Base-by-base conservation (phyloP, 2,329 filamentous ascomycete species). In the Aspergillus ochraceus region DNA sequence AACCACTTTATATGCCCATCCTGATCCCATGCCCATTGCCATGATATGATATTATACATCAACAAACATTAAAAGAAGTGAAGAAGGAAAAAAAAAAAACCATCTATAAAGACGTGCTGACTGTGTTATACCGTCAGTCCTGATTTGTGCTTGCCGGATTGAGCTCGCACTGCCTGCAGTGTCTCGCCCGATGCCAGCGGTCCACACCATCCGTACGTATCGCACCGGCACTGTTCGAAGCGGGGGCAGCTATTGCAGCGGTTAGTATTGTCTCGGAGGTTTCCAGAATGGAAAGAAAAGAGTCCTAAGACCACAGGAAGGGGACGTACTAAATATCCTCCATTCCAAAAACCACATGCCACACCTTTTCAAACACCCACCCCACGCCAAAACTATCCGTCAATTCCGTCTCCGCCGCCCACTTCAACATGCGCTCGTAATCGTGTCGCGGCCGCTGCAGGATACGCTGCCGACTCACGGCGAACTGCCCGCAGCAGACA, bases 401-500 rank as follows among this genome's bases (percentile, higher is more conserved):
- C 42, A 71, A 59, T 4, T 69, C 62, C 10, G 71, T 74, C 49
- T 69, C 69, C 14, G 65, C 63, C 17, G 68, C 68, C 74, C 74
- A 76, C 14, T 66, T 59, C 22, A 74, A 56, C 57, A 75, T 74
- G 4, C 71, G 68, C 30, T 71, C 60, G 55, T 76, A 76, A 49
- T 74, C 72, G 39, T 61, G 58, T 12, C 55, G 54, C 6, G 72
- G 68, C 2, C 73, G 65, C 24, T 64, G 60, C 10, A 55, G 65
- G 24, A 76, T 74, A 30, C 69, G 67, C 19, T 70, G 65, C 14
- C 70, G 68, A 32, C 69, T 72, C 0, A 76, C 69, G 6, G 72
- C 73, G 49, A 76, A 76, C 57, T 76, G 73, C 2, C 67, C 70
- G 45, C 74, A 76, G 58, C 74, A 76, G 1, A 74, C 64, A 53